A percentile compares a stretch with the other conserved stretches of the same genome.
These are phyloP conservation scores for Candida vaughaniae DNA, from an alignment of 805 yeast species.

Conservation along the genomic window DNA sequence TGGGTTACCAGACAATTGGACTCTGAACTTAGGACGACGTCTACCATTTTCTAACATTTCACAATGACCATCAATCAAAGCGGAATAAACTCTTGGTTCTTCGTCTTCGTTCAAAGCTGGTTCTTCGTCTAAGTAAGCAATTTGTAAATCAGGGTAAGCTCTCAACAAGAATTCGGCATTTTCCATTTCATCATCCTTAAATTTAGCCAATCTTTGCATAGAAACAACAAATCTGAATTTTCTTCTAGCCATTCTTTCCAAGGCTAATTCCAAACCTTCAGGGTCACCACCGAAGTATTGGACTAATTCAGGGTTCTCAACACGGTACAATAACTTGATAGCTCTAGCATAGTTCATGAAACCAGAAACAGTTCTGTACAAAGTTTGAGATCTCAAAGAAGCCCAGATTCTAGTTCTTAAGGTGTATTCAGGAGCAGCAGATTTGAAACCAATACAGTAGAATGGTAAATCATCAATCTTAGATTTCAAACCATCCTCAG, in stretches of 20 bases:
- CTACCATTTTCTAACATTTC: conserved; percentile 57
- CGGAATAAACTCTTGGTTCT: conserved; percentile 53
- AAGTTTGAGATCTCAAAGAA: conserved; percentile 46
- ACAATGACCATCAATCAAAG: conserved; percentile 71
- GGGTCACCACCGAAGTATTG: conserved; percentile 99
- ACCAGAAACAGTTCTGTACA: conserved; percentile 47
- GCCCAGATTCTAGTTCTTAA: conserved; percentile 50
- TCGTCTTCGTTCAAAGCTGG: conserved; percentile 40
- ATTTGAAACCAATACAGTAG: conserved; percentile 47
- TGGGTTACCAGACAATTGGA: conserved; percentile 75
- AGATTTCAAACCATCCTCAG: conserved; percentile 34
- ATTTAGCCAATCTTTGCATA: conserved; percentile 58
- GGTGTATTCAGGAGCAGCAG: conserved; percentile 48
- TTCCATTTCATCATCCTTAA: conserved; percentile 56
- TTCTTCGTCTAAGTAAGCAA: conserved; percentile 60
- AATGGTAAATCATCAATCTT: conserved; percentile 44
- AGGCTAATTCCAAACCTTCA: conserved; percentile 91
- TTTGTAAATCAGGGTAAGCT: conserved; percentile 67
- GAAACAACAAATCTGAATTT: conserved; percentile 66
- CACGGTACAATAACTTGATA: conserved; percentile 42
- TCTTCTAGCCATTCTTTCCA: conserved; percentile 69
- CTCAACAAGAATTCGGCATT: conserved; percentile 58
- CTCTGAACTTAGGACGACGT: conserved; percentile 60
- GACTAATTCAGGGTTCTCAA: conserved; percentile 48
- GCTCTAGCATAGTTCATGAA: conserved; percentile 50